Evolutionary conservation across 495 filamentous ascomycete genomes (phyloP), one percentile per base, ranked within the genome.

Genomic region (Astrothelium subdiscretum): DNA sequence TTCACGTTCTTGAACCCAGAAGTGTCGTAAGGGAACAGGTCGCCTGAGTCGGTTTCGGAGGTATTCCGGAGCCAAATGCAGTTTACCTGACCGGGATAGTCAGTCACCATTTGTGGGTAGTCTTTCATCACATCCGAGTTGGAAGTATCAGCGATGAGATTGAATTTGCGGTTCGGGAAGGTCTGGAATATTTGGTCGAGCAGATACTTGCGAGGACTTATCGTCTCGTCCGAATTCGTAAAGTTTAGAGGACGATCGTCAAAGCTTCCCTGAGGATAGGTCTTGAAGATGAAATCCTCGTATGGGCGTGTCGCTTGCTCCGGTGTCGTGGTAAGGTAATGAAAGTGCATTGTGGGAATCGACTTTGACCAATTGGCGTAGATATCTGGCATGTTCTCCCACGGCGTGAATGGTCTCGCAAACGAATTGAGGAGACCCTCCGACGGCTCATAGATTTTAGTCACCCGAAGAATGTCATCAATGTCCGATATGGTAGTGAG

Each of bases 31-130:
- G 88, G 88, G 70, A 89, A 90, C 32, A 77, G 75, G 63, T 82
- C 76, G 0, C 73, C 76, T 0, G 72, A 35, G 67, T 92, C 88
- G 0, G 87, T 91, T 12, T 81, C 78, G 12, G 75, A 78, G 0
- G 85, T 88, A 71, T 92, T 92, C n/a, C 88, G 80, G 1, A 92
- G 74, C 59, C 87, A 81, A 64, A 92, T 90, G 71, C 88, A 92
- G 64, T 86, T 83, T n/a, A 91, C 86, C 68, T 88, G 83, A 24
- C 75, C 78, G 0, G 88, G 87, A 66, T 82, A 86, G 27, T 85
- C 80, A 43, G 73, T 79, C 1, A 73, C 85, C 69, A 90, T 76
- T 63, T 77, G 74, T 1, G 88, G 88, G 68, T 92, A 91, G 68
- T 82, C 85, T 31, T 67, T 78, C 88, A 91, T 88, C 61, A 90